Evolutionary conservation across 495 filamentous ascomycete genomes (phyloP), one percentile per base, ranked within the genome.

Genomic region (Pseudoneurospora amorphoporcata): DNA sequence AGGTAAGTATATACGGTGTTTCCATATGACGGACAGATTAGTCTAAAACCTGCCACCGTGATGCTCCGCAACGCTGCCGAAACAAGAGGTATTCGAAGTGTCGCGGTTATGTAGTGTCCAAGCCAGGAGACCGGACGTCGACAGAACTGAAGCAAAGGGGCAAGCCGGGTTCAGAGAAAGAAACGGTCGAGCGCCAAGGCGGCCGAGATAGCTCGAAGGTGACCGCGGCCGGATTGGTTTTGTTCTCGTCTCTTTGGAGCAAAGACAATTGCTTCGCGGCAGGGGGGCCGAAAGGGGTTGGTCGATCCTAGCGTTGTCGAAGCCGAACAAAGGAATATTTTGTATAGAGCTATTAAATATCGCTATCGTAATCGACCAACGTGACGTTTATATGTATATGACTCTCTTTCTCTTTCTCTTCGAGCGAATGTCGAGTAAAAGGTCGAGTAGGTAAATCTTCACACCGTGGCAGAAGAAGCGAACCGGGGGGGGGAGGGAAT

Each of bases 371-470:
- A 53, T 75, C 68, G 69, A 70, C 40, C 71, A 75, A 76, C 65
- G 43, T 58, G 47, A 58, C 23, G 47, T 23, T 58, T 58, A 47
- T 47, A 47, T 19, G 43, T 45, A 45, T 53, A 23, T 19, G 19
- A 58, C 19, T 8, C 23, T 35, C 12, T 61, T 32, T 72, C 65
- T 71, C 53, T 73, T 43, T 65, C 68, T 72, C 71, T 38, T 39
- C 40, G 74, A 76, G 73, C 74, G 77, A 77, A 74, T 19, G 76
- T 75, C 75, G 76, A 78, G 75, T 77, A 79, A 74, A 58, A 10
- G 73, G 69, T 71, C 53, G 75, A 71, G 69, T 65, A 45, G 14
- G 38, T 39, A 17, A 69, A 69, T 39, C 37, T 39, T 41, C 37
- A 29, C 39, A 38, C 39, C 39, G 37, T 69, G 68, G 68, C 68